phyloP scores from a whole-genome alignment of 441 rosid genomes.

The Geranium incanum region DNA sequence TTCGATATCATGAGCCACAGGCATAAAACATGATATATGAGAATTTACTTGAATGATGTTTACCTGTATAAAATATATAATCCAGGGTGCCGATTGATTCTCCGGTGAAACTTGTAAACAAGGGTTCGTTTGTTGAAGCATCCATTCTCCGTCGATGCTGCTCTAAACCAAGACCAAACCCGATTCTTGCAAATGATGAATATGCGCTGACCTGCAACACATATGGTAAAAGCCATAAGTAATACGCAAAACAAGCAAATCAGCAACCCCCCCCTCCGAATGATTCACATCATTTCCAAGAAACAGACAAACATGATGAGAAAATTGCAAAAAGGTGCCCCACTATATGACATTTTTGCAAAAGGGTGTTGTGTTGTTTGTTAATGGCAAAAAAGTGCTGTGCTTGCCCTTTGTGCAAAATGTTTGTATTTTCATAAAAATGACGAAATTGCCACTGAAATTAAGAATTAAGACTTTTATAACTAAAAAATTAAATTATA shows the following conservation, averaged over 20 bases:
- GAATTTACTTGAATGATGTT: background rate
- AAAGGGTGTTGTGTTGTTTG: too few species aligned
- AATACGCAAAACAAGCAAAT: background rate
- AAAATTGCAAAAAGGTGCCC: too few species aligned
- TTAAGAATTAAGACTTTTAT: too few species aligned
- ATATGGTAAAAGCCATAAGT: background rate
- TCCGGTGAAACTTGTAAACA: slow-evolving; percentile 36
- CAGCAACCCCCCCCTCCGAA: background rate
- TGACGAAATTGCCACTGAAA: too few species aligned
- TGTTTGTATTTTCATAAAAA: too few species aligned
- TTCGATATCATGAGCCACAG: background rate
- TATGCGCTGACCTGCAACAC: slow-evolving; percentile 93
- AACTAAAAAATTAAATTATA: too few species aligned
- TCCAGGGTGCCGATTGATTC: slow-evolving; percentile 92
- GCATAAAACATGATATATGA: background rate
- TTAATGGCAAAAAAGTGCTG: too few species aligned
- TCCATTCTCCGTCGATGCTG: slow-evolving; percentile 88
- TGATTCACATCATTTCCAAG: background rate
- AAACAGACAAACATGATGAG: background rate
- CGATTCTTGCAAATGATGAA: slow-evolving; percentile 70
- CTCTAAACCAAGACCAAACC: slow-evolving; percentile 53
- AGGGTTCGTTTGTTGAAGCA: slow-evolving; percentile 62
- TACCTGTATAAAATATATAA: slow-evolving; percentile 97
- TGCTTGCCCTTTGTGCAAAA: too few species aligned
- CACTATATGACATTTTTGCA: too few species aligned